Base-by-base conservation (phyloP, 768 basidiomycete species). In the Suillus variegatus region DNA sequence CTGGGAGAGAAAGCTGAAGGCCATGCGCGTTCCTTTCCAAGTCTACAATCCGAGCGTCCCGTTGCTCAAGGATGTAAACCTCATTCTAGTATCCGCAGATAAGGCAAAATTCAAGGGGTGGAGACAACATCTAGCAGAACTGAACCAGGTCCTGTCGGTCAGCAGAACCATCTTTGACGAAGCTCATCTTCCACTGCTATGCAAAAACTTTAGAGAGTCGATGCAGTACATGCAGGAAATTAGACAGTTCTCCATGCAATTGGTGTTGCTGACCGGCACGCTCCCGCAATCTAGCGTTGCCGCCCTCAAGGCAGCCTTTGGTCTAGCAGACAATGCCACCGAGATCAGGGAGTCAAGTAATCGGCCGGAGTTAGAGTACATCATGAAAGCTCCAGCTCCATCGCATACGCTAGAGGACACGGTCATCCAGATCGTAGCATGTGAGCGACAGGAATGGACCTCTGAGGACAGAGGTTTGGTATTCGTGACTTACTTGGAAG, bases 261-360 rank as follows among this genome's bases (percentile, higher is more conserved):
- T 75, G 0, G 68, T 79, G 0, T 47, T 78, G 1, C 56, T 77
- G 1, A 68, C 67, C 0, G 74, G 69, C 0, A 76, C 72, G 0
- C 49, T 74, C 0, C 70, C 72, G 0, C 63, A 58, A 0, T n/a
- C 12, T 0, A 66, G 70, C 3, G 36, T 66, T 2, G 2, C 49
- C 0, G 20, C n/a, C 1, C 32, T 72, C 4, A 6, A 20, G 0
- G 4, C 54, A 0, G 5, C 36, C 1, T 78, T 74, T 52, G 43
- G 32, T n/a, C 20, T 71, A 13, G 9, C 13, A 0, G 7, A 6
- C 18, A 61, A 32, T 12, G 20, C 46, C 0, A n/a, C 6, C 0
- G 35, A 38, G 0, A 20, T 67, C 32, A 46, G 68, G 3, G 25
- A 40, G 2, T 1, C 4, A 18, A 66, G 63, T 6, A 67, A 68